Percentiles rank a stretch among this genome's conserved stretches.
phyloP scores from a whole-genome alignment of 179 eudicot species.

The Drosera spatulata region DNA sequence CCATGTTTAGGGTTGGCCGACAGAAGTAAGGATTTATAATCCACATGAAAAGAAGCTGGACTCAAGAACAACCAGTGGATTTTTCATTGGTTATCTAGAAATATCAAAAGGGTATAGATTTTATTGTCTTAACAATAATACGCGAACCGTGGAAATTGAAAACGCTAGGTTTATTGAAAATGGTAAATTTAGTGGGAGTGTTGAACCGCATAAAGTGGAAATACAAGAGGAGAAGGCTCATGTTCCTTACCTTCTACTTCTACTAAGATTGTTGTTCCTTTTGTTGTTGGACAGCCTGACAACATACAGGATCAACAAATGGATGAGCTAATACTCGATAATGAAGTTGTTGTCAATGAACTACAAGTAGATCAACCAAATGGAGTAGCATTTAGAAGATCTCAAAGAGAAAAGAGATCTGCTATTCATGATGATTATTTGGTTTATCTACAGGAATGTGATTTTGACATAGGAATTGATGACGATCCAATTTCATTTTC shows the following conservation, averaged over 20 bases:
- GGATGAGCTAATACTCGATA: too few relatives aligned
- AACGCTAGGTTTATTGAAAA: not conserved
- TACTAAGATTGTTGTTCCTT: too few relatives aligned
- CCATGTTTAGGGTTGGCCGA: conserved; percentile 1
- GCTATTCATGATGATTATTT: conserved; percentile 1
- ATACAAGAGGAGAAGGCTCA: too few relatives aligned
- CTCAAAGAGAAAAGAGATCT: not conserved
- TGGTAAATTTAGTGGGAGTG: not conserved
- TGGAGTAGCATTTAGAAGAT: not conserved
- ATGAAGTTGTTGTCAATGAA: too few relatives aligned
- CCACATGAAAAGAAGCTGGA: conserved; percentile 4
- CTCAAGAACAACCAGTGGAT: not conserved
- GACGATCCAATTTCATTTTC: not conserved
- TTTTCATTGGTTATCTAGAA: conserved; percentile 1
- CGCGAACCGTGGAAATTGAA: not conserved
- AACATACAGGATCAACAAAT: too few relatives aligned
- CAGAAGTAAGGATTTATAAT: not conserved
- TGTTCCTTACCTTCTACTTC: too few relatives aligned
- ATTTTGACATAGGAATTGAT: not conserved
- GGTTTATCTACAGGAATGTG: not conserved
- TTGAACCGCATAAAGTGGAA: too few relatives aligned
- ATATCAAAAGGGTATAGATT: not conserved
- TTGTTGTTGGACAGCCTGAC: too few relatives aligned
- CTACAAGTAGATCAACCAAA: too few relatives aligned
- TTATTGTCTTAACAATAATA: not conserved